These are phyloP conservation scores for Aureobasidium pullulans DNA, from an alignment of 2,329 filamentous ascomycete genomes.

Conservation along the genomic window DNA sequence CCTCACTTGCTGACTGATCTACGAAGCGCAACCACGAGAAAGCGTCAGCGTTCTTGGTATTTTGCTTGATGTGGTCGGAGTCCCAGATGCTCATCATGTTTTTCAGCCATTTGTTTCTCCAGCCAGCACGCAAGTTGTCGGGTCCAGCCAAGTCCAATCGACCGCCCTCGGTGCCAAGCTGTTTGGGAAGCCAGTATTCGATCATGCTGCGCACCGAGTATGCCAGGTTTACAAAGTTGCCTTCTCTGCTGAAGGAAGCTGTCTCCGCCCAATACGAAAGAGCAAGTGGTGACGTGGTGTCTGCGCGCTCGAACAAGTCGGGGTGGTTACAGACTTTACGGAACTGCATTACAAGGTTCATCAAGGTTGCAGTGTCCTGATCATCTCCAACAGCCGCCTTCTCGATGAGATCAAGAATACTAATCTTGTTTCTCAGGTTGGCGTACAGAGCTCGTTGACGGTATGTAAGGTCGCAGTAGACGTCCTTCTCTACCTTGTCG, in stretches of 20 bases:
- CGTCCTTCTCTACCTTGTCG: slow-evolving; percentile 94
- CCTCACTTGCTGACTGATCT: slow-evolving; percentile 67
- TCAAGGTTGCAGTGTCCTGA: slow-evolving; percentile 87
- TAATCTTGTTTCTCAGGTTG: slow-evolving; percentile 92
- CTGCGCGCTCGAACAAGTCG: slow-evolving; percentile 90
- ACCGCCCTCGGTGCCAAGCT: slow-evolving; percentile 76
- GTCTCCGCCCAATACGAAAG: slow-evolving; percentile 89
- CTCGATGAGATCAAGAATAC: slow-evolving; percentile 96
- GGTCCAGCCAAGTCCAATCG: slow-evolving; percentile 66
- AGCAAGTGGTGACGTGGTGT: slow-evolving; percentile 79
- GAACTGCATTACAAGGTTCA: slow-evolving; percentile 99
- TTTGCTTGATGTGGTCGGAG: slow-evolving; percentile 66
- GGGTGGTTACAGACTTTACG: slow-evolving; percentile 98
- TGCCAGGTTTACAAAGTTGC: slow-evolving; percentile 65
- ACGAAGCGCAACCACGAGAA: slow-evolving; percentile 91
- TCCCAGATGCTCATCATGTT: slow-evolving; percentile 89
- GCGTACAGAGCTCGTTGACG: slow-evolving; percentile 89
- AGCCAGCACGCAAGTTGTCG: slow-evolving; percentile 69
- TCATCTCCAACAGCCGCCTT: slow-evolving; percentile 93
- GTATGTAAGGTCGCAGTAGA: slow-evolving; percentile 96
- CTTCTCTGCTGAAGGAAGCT: slow-evolving; percentile 88
- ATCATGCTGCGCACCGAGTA: slow-evolving; percentile 87
- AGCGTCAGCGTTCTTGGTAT: slow-evolving; percentile 51
- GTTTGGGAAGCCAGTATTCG: slow-evolving; percentile 71
- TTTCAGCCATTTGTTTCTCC: slow-evolving; percentile 66